Evolutionary conservation across 176 grass and related monocot species (phyloP), one percentile per base, ranked within the genome.

Genomic region (Oryza longistaminata): DNA sequence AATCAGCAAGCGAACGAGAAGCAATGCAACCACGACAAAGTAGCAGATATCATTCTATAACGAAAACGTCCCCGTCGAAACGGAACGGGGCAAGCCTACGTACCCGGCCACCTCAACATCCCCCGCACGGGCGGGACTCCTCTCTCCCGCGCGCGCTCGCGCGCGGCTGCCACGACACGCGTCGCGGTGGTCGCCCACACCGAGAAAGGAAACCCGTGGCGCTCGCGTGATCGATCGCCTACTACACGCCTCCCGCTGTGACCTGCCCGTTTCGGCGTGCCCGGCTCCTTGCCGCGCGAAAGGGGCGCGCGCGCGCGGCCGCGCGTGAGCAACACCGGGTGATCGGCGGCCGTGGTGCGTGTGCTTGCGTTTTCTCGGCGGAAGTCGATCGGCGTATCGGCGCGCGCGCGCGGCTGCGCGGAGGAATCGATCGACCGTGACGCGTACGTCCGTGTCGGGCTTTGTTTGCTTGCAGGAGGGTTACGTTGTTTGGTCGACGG

Each of bases 81-180:
- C 65, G 27, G 45, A 13, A 53, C 19, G 64, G 21, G 11, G 10
- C 13, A 26, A 46, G 61, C 22, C 19, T 22, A 58, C 29, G 29
- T 31, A 31, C 75, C 10, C 35, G 58, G 9, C 16, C 76, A 5
- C 76, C 37, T 17, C 64, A 42, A 8, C 73, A 19, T 80, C 66
- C 69, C 69, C 67, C 50, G 68, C 34, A 17, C 13, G 7, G 8
- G 79, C 52, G 52, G 52, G 52, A 55, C 52, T 21, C 52, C 52
- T 19, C 52, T 55, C 49, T 27, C 1, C 29, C 29, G 29, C 34
- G 34, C 35, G 35, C 35, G 5, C 50, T 5, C 52, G 52, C 9
- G 52, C 52, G 75, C 53, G 75, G 58, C 58, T 26, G 34, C 27
- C 62, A 9, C 73, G 80, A 42, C 86, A 76, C 71, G 85, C 79